Evolutionary conservation across 441 rosid genomes (phyloP).

Genomic region (Melastoma candidum): DNA sequence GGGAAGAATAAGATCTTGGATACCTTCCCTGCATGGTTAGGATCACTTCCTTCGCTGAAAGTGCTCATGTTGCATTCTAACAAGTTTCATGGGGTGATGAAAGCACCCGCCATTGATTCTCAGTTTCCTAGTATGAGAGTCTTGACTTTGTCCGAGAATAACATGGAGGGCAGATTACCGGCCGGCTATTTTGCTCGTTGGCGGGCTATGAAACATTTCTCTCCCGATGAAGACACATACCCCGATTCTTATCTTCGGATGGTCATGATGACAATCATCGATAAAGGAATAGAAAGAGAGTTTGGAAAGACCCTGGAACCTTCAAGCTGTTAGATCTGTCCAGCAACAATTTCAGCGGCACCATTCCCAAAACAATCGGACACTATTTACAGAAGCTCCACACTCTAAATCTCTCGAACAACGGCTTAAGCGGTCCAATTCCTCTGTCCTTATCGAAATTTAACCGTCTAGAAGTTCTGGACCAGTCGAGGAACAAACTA

Average conservation of each 20-base stretch:
- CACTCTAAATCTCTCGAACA: conserved; percentile 11
- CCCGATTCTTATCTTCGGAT: not conserved
- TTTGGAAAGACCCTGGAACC: conserved; percentile 4
- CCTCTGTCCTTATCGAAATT: no score
- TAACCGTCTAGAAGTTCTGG: no score
- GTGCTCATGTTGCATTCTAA: conserved; percentile 9
- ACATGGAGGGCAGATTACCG: not conserved
- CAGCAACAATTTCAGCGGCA: conserved; percentile 2
- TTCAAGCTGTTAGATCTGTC: conserved; percentile 7
- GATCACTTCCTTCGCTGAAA: conserved; percentile 6
- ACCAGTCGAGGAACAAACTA: no score
- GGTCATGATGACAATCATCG: not conserved
- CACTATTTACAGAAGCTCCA: not conserved
- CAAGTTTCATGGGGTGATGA: conserved; percentile 2
- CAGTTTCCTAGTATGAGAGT: conserved; percentile 7
- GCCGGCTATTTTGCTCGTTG: not conserved
- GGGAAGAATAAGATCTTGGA: conserved; percentile 5
- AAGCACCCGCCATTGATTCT: not conserved
- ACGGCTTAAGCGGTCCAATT: not conserved
- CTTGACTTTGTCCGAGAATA: conserved; percentile 7
- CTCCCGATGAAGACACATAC: not conserved
- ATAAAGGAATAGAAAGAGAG: not conserved
- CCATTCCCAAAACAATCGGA: conserved; percentile 6
- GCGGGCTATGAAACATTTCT: conserved; percentile 8
- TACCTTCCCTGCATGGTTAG: conserved; percentile 7